Conservation (phyloP, 345 rosid genomes). For the Dipteronia sinensis region DNA sequence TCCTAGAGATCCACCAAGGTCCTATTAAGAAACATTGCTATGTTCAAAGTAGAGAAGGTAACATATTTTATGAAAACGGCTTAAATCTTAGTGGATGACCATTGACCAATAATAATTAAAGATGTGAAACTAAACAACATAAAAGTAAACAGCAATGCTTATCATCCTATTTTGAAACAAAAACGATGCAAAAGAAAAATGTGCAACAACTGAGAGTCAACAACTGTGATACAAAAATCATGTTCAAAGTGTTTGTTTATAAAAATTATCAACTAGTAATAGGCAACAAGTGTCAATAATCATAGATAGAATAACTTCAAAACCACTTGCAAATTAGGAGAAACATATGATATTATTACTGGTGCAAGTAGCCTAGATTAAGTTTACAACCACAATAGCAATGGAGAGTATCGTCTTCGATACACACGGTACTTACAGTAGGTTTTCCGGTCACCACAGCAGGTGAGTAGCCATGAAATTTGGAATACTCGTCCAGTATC, state of each 20-base stretch:
- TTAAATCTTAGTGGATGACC: neutral
- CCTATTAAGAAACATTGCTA: constrained; percentile 38
- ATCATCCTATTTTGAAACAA: neutral
- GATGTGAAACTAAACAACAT: neutral
- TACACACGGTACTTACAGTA: constrained; percentile 46
- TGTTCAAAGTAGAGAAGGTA: neutral
- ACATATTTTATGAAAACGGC: neutral
- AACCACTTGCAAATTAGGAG: too few species aligned
- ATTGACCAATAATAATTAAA: neutral
- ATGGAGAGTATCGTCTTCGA: neutral
- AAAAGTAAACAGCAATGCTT: neutral
- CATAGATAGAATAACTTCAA: neutral
- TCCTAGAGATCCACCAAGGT: constrained; percentile 97
- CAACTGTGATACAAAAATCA: neutral
- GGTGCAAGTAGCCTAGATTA: neutral
- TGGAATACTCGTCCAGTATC: constrained; percentile 97
- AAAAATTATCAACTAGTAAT: neutral
- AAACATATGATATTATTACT: too few species aligned
- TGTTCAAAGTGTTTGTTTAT: neutral
- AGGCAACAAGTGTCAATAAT: neutral
- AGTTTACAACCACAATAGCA: neutral
- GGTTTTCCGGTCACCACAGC: constrained; percentile 97
- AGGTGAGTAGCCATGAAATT: constrained; percentile 93
- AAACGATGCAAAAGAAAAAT: neutral
- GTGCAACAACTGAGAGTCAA: neutral